Evolutionary conservation across 2,329 filamentous ascomycete species (phyloP).

Genomic region (Tolypocladium capitatum): DNA sequence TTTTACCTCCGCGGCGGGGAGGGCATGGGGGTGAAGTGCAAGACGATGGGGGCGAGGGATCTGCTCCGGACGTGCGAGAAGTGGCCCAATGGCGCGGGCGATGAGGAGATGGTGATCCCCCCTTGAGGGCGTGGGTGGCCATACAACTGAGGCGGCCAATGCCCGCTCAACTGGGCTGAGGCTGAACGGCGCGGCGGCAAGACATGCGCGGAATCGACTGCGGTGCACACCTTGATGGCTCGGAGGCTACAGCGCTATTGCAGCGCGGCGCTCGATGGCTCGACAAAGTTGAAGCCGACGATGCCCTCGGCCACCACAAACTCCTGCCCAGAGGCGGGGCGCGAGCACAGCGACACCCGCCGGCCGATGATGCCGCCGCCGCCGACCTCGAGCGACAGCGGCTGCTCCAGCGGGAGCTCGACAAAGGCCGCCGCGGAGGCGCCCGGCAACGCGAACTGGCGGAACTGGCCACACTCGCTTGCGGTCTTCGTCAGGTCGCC

Average conservation of each 20-base stretch:
- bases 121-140: too few species aligned
- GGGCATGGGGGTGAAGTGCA: constrained; percentile 3
- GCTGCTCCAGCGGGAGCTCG: constrained; percentile 21
- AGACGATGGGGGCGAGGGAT: constrained; percentile 6
- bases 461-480: constrained; percentile 28
- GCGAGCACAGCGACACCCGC: constrained; percentile 27
- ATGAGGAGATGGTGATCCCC: not conserved
- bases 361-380: constrained; percentile 34
- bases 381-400: constrained; percentile 31
- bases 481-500: constrained; percentile 28
- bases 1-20: constrained; percentile 8
- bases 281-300: constrained; percentile 32
- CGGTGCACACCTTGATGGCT: too few species aligned
- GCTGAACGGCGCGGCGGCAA: too few species aligned
- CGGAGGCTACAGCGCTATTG: not conserved
- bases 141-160: too few species aligned
- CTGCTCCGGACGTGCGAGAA: constrained; percentile 8
- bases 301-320: constrained; percentile 32
- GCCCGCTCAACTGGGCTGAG: too few species aligned
- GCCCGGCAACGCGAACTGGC: constrained; percentile 20
- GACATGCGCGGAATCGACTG: not conserved
- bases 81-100: constrained; percentile 3
- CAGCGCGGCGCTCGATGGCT: not conserved
- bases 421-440: constrained; percentile 9
- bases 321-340: constrained; percentile 9